Evolutionary conservation across 495 filamentous ascomycete genomes (phyloP).

Genomic region (Neurospora tetraspora): DNA sequence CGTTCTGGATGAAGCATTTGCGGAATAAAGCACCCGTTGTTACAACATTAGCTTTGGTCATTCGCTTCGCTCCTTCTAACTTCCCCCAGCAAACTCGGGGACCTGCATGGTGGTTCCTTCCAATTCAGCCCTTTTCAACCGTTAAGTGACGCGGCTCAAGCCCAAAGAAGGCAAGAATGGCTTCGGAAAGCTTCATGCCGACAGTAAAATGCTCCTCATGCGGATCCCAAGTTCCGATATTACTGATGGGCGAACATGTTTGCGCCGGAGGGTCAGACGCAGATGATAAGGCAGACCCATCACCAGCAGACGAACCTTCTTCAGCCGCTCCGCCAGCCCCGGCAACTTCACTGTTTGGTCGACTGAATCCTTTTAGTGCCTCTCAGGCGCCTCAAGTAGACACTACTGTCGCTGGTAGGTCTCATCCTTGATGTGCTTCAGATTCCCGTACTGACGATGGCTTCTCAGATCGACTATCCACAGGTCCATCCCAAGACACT

Average conservation of each 20-base stretch:
- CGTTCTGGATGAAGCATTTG: not conserved
- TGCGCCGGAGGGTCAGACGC: slow-evolving; percentile 38
- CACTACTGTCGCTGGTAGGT: slow-evolving; percentile 48
- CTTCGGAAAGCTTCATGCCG: slow-evolving; percentile 65
- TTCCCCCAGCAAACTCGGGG: not conserved
- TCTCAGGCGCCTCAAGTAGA: slow-evolving; percentile 40
- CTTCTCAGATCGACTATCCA: slow-evolving; percentile 50
- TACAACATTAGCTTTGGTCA: not conserved
- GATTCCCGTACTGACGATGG: slow-evolving; percentile 19
- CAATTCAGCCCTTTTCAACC: not conserved
- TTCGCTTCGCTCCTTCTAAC: not conserved
- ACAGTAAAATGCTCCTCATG: slow-evolving; percentile 95
- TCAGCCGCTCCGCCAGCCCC: slow-evolving; percentile 19
- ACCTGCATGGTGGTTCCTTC: not conserved
- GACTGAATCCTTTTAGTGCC: slow-evolving; percentile 24
- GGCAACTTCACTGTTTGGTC: slow-evolving; percentile 28
- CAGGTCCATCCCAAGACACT: slow-evolving; percentile 47
- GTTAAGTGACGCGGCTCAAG: slow-evolving; percentile 6
- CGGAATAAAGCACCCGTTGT: not conserved
- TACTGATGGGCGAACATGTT: slow-evolving; percentile 83
- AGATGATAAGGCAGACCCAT: slow-evolving; percentile 24
- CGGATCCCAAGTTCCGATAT: slow-evolving; percentile 75
- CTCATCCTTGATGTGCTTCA: not conserved
- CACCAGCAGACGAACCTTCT: slow-evolving; percentile 8
- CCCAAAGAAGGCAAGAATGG: slow-evolving; percentile 34